phyloP scores from a whole-genome alignment of 1,284 basidiomycete genomes.

The Chalciporus sp. region DNA sequence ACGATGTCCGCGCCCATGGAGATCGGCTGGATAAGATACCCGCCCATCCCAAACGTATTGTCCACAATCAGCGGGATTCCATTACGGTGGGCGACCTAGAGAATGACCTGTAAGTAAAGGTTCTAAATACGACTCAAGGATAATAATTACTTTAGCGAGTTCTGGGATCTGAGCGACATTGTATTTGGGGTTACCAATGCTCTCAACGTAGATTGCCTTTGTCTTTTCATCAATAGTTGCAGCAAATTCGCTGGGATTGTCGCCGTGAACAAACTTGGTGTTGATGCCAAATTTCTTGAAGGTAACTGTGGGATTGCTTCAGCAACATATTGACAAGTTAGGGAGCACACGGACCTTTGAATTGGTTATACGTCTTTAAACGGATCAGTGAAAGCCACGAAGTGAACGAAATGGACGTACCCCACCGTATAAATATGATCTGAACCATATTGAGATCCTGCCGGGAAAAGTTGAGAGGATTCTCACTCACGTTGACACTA shows the following conservation, averaged over 20 bases:
- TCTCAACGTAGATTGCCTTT: constrained; percentile 81
- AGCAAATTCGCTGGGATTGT: constrained; percentile 65
- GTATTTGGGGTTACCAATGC: constrained; percentile 86
- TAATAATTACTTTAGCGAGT: constrained; percentile 63
- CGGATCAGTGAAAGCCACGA: not conserved
- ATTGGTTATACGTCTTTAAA: constrained; percentile 80
- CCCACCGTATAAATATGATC: constrained; percentile 68
- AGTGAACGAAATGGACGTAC: constrained; percentile 33
- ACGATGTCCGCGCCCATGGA: constrained; percentile 85
- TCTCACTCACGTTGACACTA: constrained; percentile 64
- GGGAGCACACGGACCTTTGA: constrained; percentile 62
- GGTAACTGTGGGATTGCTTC: constrained; percentile 49
- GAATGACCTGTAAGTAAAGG: not conserved
- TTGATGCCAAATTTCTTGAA: constrained; percentile 79
- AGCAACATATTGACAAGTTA: not conserved
- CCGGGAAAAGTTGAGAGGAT: not conserved
- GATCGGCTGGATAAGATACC: constrained; percentile 61
- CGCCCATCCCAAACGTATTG: constrained; percentile 90
- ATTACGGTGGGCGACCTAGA: constrained; percentile 71
- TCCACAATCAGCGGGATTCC: constrained; percentile 84
- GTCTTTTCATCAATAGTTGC: constrained; percentile 79
- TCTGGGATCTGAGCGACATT: constrained; percentile 72
- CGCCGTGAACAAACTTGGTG: constrained; percentile 74
- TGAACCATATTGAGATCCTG: constrained; percentile 19
- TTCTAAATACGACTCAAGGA: too few species aligned